Evolutionary conservation across 257 asterid species (phyloP).

Genomic region (Scutellaria galericulata): DNA sequence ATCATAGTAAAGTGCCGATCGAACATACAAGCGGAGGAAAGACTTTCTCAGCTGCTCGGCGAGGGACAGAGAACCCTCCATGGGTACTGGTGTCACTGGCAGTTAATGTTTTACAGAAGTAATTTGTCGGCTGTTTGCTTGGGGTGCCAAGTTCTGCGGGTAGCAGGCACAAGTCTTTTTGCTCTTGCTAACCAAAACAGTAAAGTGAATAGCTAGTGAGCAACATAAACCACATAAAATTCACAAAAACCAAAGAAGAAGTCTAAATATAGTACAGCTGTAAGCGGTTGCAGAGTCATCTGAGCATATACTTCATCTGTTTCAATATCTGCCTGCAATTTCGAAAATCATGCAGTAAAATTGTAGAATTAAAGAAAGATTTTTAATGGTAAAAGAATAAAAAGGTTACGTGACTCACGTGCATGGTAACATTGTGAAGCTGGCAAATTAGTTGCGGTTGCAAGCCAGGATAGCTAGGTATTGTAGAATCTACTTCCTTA

Average conservation of each 20-base stretch:
- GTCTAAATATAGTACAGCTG: slow-evolving; percentile 49
- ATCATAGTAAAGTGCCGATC: slow-evolving; percentile 18
- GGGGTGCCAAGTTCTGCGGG: slow-evolving; percentile 81
- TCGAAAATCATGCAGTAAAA: slow-evolving; percentile 26
- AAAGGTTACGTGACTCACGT: slow-evolving; percentile 48
- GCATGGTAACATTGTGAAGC: slow-evolving; percentile 93
- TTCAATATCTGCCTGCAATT: slow-evolving; percentile 81
- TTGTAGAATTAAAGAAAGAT: not conserved
- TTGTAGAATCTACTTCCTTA: slow-evolving; percentile 80
- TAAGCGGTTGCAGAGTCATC: slow-evolving; percentile 87
- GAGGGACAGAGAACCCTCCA: slow-evolving; percentile 93
- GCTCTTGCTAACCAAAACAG: slow-evolving; percentile 68
- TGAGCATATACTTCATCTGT: slow-evolving; percentile 93
- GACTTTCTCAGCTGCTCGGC: slow-evolving; percentile 92
- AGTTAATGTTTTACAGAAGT: slow-evolving; percentile 83
- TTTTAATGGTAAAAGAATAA: not conserved
- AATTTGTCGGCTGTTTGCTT: slow-evolving; percentile 84
- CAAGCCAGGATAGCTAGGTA: slow-evolving; percentile 81
- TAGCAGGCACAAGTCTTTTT: slow-evolving; percentile 70
- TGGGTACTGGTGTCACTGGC: slow-evolving; percentile 92
- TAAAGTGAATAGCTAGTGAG: slow-evolving; percentile 24
- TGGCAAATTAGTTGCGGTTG: slow-evolving; percentile 83
- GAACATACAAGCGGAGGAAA: slow-evolving; percentile 82
- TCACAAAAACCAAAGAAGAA: not conserved
- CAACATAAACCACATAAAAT: slow-evolving; percentile 24